A percentile compares a stretch with the other conserved stretches of the same genome.
phyloP scores from a whole-genome alignment of 2,329 filamentous ascomycete genomes.

The Elsinoe arachidis region DNA sequence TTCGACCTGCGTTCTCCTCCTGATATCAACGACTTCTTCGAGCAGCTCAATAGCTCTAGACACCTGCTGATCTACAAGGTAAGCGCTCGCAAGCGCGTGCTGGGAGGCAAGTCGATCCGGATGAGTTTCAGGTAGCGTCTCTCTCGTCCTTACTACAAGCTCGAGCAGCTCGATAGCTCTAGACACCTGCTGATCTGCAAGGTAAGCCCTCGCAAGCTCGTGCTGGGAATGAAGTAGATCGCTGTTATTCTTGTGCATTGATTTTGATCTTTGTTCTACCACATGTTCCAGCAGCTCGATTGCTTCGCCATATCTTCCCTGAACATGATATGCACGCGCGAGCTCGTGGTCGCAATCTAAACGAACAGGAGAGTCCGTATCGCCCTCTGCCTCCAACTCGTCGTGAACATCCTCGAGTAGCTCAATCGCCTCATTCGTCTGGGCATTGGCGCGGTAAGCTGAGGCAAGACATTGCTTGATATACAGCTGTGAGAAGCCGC shows the following conservation, averaged over 20 bases:
- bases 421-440: slow-evolving; percentile 19
- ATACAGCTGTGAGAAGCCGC: neutral
- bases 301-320: slow-evolving; percentile 17
- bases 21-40: slow-evolving; percentile 3
- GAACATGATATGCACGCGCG: slow-evolving; percentile 21
- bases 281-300: slow-evolving; percentile 16
- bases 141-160: slow-evolving; percentile 18
- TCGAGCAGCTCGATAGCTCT: slow-evolving; percentile 22
- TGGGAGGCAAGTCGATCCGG: slow-evolving; percentile 14
- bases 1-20: neutral
- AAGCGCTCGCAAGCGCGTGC: slow-evolving; percentile 20
- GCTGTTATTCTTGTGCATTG: slow-evolving; percentile 1
- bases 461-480: slow-evolving; percentile 19
- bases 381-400: neutral
- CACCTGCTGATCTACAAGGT: slow-evolving; percentile 16
- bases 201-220: slow-evolving; percentile 21
- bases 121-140: slow-evolving; percentile 11
- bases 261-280: neutral
- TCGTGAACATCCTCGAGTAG: slow-evolving; percentile 20
- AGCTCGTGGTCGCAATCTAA: slow-evolving; percentile 16
- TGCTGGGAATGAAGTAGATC: slow-evolving; percentile 15
- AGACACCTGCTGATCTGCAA: slow-evolving; percentile 15
- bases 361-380: neutral
- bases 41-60: slow-evolving; percentile 20
- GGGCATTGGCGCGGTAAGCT: slow-evolving; percentile 19